Evolutionary conservation across 345 rosid species (phyloP), one percentile per base, ranked within the genome.

Genomic region (Corchorus olitorius): DNA sequence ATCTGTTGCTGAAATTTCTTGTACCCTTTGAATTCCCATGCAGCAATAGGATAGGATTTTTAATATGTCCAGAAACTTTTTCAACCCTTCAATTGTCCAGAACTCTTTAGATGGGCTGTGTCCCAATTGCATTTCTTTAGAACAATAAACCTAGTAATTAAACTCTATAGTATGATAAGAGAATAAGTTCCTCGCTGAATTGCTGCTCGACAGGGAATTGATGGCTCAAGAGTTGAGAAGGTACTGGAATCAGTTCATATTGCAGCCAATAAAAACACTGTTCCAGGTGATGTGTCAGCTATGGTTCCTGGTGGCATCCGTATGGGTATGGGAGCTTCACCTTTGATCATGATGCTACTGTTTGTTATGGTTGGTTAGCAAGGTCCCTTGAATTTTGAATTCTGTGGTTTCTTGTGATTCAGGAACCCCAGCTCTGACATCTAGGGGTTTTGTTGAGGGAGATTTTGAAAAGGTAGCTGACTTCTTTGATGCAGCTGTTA

Each of bases 221-320:
- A 95, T 82, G 99, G 98, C 63, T 94, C 98, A 54, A 91, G 98
- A 86, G 98, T 93, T 68, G 99, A 94, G 73, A 94, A 94, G 81
- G 98, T 95, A 54, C 68, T 93, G 81, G 99, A 95, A 83, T 83
- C 82, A 0, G 97, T 95, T 78, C 98, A 95, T 75, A 93, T 95
- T 49, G 97, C 99, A 35, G 95, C 99, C 66, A 94, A 93, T 82
- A 91, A 95, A 66, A 95, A 95, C 85, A 93, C 97, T 27, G 99
- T 95, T 75, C 97, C 99, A 2, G 97, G 98, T n/a, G 98, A 95
- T 87, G 96, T 95, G 74, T 95, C 98, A 34, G 98, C 98, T 79
- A 91, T 93, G 96, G 98, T 93, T 86, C 99, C 98, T 66, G 99
- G 98, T 81, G 97, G 98, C 71, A 89, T 94, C 79, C 91, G 95